A percentile compares a stretch with the other conserved stretches of the same genome.
phyloP scores from a whole-genome alignment of 192 early-diverging fungal species.

The Phycomyces nitens region DNA sequence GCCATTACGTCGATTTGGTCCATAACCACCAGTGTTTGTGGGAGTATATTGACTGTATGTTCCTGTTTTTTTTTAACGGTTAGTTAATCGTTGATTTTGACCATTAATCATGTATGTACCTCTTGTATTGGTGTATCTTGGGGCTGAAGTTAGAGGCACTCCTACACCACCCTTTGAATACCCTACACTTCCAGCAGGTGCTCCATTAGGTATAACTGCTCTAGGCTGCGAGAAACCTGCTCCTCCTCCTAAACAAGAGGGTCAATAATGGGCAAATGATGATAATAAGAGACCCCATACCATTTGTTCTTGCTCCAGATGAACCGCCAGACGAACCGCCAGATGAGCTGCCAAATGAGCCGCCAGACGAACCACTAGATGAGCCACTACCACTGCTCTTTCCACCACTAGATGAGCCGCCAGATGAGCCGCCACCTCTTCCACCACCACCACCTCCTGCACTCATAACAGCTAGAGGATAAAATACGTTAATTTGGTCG shows the following conservation, averaged over 20 bases:
- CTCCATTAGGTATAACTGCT: not conserved
- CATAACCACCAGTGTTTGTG: conserved; percentile 26
- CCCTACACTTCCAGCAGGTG: conserved; percentile 15
- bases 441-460: conserved; percentile 29
- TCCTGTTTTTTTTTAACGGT: not conserved
- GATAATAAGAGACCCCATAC: not conserved
- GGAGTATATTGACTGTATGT: conserved; percentile 27
- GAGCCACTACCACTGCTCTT: conserved; percentile 1
- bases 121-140: conserved; percentile 11
- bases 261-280: not conserved
- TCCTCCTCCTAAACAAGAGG: not conserved
- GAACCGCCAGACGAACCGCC: not conserved
- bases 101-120: no score
- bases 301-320: not conserved
- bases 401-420: conserved; percentile 7
- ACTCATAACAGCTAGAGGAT: conserved; percentile 11
- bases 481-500: no score
- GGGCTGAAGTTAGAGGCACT: not conserved
- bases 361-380: not conserved
- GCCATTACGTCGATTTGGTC: conserved; percentile 19
- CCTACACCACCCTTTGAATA: conserved; percentile 32
- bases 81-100: no score
- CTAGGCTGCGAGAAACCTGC: conserved; percentile 8
- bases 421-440: conserved; percentile 5
- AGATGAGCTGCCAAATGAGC: no score